A percentile compares a stretch with the other conserved stretches of the same genome.
Conservation (phyloP, 805 yeast species). For the Hanseniaspora meyeri region DNA sequence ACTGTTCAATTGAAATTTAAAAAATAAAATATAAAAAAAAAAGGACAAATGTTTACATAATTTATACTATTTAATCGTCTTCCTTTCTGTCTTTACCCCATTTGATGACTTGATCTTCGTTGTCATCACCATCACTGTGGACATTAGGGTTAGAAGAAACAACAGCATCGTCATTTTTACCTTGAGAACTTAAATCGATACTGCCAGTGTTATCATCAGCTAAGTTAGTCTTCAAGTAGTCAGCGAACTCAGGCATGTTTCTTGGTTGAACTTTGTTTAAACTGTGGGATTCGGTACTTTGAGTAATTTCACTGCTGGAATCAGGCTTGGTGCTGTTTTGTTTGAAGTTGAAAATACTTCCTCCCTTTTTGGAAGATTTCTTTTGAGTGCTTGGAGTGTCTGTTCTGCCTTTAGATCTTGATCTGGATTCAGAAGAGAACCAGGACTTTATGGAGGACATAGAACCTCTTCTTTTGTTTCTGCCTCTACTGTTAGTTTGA, state of each 20-base stretch:
- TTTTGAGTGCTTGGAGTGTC: background rate
- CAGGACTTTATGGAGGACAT: constrained; percentile 10
- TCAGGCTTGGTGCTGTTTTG: background rate
- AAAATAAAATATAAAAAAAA: background rate
- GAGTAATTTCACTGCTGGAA: background rate
- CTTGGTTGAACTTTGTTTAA: constrained; percentile 8
- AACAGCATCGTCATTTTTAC: background rate
- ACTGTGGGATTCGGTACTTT: background rate
- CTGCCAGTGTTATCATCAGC: background rate
- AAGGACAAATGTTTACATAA: background rate
- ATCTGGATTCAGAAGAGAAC: constrained; percentile 11
- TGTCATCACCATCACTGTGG: constrained; percentile 3
- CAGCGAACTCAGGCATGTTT: constrained; percentile 4
- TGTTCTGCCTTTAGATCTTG: background rate
- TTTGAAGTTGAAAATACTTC: background rate
- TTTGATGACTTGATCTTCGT: background rate
- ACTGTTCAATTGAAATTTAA: too few relatives aligned
- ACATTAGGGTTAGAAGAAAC: background rate
- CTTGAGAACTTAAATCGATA: background rate
- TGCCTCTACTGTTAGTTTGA: constrained; percentile 7
- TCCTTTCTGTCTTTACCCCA: constrained; percentile 12
- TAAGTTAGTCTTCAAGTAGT: background rate
- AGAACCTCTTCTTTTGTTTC: constrained; percentile 12
- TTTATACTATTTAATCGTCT: background rate
- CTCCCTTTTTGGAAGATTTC: background rate